A percentile compares a stretch with the other conserved stretches of the same genome.
Evolutionary conservation across 2,329 filamentous ascomycete species (phyloP).

Genomic region (Westerdykella aurantiaca): DNA sequence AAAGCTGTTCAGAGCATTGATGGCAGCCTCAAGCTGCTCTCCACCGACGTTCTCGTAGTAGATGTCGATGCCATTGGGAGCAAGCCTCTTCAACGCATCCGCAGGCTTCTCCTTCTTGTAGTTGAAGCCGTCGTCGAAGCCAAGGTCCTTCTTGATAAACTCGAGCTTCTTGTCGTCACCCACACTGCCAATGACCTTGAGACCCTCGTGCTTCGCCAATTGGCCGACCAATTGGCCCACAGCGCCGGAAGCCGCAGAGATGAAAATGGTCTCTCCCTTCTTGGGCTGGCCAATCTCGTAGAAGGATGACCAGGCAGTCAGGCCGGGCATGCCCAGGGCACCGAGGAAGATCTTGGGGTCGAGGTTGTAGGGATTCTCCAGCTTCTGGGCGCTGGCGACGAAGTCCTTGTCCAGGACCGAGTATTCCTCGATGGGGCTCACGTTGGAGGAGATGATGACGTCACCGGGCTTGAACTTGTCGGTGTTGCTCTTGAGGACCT

Average conservation of each 20-base stretch:
- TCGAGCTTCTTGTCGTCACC: slow-evolving; percentile 75
- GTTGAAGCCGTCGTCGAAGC: slow-evolving; percentile 74
- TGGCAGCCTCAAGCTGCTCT: slow-evolving; percentile 64
- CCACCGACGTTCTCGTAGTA: slow-evolving; percentile 79
- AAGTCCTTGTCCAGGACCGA: slow-evolving; percentile 49
- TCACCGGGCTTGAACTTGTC: slow-evolving; percentile 62
- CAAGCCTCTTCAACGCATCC: slow-evolving; percentile 63
- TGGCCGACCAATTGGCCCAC: slow-evolving; percentile 81
- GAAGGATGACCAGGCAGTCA: slow-evolving; percentile 69
- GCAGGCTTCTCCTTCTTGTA: slow-evolving; percentile 75
- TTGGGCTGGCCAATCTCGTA: slow-evolving; percentile 71
- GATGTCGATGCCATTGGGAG: slow-evolving; percentile 73
- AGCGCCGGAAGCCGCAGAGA: slow-evolving; percentile 72
- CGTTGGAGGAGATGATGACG: slow-evolving; percentile 49
- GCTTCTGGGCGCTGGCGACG: slow-evolving; percentile 44
- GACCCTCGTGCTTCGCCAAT: slow-evolving; percentile 72
- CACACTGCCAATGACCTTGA: slow-evolving; percentile 73
- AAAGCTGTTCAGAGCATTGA: slow-evolving; percentile 57
- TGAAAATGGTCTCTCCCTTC: slow-evolving; percentile 75
- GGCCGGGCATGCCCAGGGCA: slow-evolving; percentile 69
- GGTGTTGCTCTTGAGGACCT: slow-evolving; percentile 65
- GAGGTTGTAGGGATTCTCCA: slow-evolving; percentile 65
- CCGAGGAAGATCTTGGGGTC: slow-evolving; percentile 66
- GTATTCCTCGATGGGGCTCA: slow-evolving; percentile 64
- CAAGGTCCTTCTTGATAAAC: slow-evolving; percentile 63